These are phyloP conservation scores for Rhodotorula paludigena DNA, from an alignment of 768 basidiomycete genomes.

Conservation along the genomic window DNA sequence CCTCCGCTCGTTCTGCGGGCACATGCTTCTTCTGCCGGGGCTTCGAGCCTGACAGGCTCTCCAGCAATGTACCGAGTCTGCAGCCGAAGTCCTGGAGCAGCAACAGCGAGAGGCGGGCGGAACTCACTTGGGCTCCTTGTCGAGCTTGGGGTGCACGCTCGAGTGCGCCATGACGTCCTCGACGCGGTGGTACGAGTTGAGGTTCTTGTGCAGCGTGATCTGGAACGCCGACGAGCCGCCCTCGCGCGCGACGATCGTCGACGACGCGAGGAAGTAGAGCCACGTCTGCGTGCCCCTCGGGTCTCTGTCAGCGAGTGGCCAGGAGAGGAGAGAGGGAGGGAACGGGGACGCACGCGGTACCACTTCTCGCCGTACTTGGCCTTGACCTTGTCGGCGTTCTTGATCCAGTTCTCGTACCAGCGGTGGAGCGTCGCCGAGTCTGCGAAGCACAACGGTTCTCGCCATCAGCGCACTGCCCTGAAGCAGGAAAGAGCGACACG, in stretches of 20 bases:
- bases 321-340: neutral
- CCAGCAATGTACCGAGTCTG: no score
- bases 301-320: neutral
- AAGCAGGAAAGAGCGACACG: neutral
- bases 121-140: constrained; percentile 29
- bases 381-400: constrained; percentile 81
- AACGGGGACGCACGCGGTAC: constrained; percentile 57
- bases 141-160: constrained; percentile 34
- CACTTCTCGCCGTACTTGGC: constrained; percentile 85
- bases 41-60: no score
- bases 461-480: neutral
- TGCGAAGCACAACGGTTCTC: constrained; percentile 8
- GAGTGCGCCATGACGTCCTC: constrained; percentile 71
- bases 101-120: neutral
- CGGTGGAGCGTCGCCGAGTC: constrained; percentile 47
- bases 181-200: constrained; percentile 90
- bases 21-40: no score
- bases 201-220: constrained; percentile 94
- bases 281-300: constrained; percentile 54
- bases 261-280: constrained; percentile 94
- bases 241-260: constrained; percentile 76
- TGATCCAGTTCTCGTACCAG: constrained; percentile 98
- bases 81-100: no score
- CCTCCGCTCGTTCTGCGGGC: neutral
- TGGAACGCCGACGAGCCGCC: constrained; percentile 83